Conservation (phyloP, 78 protist genomes). For the Protostelium mycophagum region DNA sequence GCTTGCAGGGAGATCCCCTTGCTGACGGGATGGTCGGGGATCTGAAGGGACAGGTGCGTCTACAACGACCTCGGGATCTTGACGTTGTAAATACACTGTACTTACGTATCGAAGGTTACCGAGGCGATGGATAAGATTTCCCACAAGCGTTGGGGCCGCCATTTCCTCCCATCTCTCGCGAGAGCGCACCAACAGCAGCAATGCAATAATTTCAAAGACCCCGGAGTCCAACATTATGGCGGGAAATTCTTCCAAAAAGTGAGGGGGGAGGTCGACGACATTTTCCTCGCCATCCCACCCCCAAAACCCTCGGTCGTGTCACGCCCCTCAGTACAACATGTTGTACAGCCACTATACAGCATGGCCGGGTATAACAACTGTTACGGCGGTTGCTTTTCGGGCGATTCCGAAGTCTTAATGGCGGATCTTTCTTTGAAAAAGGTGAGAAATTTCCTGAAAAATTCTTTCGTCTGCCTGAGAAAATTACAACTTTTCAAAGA, state of each 20-base stretch:
- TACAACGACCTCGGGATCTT: neutral
- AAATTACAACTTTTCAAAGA: too few species aligned
- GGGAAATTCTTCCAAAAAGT: constrained; percentile 40
- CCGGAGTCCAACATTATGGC: constrained; percentile 72
- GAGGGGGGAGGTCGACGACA: constrained; percentile 47
- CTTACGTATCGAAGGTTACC: constrained; percentile 21
- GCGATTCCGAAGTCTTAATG: constrained; percentile 28
- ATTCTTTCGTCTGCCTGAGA: neutral
- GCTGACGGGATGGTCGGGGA: neutral
- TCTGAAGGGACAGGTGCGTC: neutral
- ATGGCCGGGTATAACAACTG: constrained; percentile 20
- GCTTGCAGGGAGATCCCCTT: neutral
- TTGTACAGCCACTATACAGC: neutral
- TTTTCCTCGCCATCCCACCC: constrained; percentile 47
- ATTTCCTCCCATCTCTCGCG: constrained; percentile 64
- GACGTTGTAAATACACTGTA: neutral
- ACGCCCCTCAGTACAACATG: too few species aligned
- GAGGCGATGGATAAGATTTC: neutral
- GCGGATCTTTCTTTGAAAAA: neutral
- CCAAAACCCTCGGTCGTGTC: too few species aligned
- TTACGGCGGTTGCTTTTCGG: constrained; percentile 41
- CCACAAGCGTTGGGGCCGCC: constrained; percentile 58
- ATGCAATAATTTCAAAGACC: constrained; percentile 78
- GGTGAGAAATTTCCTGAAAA: neutral
- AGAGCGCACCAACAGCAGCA: constrained; percentile 57